Evolutionary conservation across 805 yeast species (phyloP).

Genomic region (Ogataea methanolica): DNA sequence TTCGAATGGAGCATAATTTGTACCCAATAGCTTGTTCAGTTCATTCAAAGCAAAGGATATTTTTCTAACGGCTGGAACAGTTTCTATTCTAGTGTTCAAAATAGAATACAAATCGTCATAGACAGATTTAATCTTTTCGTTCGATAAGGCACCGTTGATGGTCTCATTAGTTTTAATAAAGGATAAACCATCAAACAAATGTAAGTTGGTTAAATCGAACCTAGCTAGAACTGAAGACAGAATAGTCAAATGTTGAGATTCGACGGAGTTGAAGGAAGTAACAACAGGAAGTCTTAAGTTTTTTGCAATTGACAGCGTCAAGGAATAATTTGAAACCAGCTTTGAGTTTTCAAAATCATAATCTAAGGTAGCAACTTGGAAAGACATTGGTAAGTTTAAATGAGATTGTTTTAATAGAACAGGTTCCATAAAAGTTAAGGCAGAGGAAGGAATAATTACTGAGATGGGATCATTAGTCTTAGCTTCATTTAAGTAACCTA

Average conservation of each 20-base stretch:
- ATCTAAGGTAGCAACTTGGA: conserved; percentile 74
- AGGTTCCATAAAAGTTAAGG: conserved; percentile 65
- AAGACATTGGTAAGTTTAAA: conserved; percentile 51
- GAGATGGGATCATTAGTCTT: conserved; percentile 18
- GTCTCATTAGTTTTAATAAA: conserved; percentile 49
- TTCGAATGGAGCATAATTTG: conserved; percentile 58
- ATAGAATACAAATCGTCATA: conserved; percentile 34
- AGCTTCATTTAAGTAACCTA: conserved; percentile 55
- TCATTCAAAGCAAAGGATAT: conserved; percentile 42
- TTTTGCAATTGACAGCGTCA: conserved; percentile 59
- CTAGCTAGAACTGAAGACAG: conserved; percentile 62
- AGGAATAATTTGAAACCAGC: conserved; percentile 59
- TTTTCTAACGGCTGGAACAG: conserved; percentile 27
- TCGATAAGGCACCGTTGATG: conserved; percentile 38
- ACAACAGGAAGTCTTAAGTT: conserved; percentile 62
- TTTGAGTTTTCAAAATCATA: conserved; percentile 50
- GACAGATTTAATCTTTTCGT: conserved; percentile 36
- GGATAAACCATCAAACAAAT: conserved; percentile 77
- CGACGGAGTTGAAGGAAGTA: conserved; percentile 57
- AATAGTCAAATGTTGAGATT: conserved; percentile 63
- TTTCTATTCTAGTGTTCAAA: conserved; percentile 21
- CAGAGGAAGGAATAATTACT: conserved; percentile 60
- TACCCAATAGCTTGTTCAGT: conserved; percentile 51
- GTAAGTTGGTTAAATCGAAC: conserved; percentile 59
- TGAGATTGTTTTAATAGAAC: conserved; percentile 37